These are phyloP conservation scores for Termitomyces sp. DNA, from an alignment of 768 basidiomycete genomes.

Conservation along the genomic window DNA sequence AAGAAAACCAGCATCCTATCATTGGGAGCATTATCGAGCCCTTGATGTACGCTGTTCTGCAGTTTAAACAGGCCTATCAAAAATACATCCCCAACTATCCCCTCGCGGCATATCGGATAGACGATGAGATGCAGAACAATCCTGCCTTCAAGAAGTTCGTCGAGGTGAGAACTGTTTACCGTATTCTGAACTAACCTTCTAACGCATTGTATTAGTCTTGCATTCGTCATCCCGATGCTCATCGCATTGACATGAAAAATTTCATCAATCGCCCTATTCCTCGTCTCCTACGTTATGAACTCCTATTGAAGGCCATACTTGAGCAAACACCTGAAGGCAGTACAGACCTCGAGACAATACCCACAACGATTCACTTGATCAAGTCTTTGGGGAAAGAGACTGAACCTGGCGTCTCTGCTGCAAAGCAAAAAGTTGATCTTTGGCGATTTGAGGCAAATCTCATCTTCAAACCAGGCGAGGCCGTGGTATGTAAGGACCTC, in stretches of 20 bases:
- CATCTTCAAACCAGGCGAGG: slow-evolving; percentile 73
- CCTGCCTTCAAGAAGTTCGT: slow-evolving; percentile 74
- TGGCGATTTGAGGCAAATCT: slow-evolving; percentile 80
- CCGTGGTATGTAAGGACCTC: slow-evolving; percentile 36
- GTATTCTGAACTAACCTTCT: background rate
- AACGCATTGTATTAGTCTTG: slow-evolving; percentile 24
- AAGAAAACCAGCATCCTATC: slow-evolving; percentile 78
- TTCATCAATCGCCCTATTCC: slow-evolving; percentile 93
- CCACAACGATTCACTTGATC: slow-evolving; percentile 85
- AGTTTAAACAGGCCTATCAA: slow-evolving; percentile 90
- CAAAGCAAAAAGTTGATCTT: slow-evolving; percentile 84
- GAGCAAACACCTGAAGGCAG: slow-evolving; percentile 73
- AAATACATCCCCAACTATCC: slow-evolving; percentile 91
- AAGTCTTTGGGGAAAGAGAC: slow-evolving; percentile 81
- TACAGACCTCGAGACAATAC: slow-evolving; percentile 75
- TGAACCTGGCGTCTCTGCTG: slow-evolving; percentile 78
- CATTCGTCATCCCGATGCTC: slow-evolving; percentile 65
- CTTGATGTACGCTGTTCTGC: slow-evolving; percentile 81
- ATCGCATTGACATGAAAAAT: slow-evolving; percentile 84
- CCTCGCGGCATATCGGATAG: slow-evolving; percentile 80
- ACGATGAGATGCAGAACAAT: slow-evolving; percentile 83
- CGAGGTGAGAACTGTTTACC: slow-evolving; percentile 41
- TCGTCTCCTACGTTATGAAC: slow-evolving; percentile 81
- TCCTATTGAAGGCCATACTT: slow-evolving; percentile 74
- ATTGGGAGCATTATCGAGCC: slow-evolving; percentile 79